Percentiles rank a stretch among this genome's conserved stretches.
Conservation (phyloP, 805 yeast genomes). For the Candida maltosa region DNA sequence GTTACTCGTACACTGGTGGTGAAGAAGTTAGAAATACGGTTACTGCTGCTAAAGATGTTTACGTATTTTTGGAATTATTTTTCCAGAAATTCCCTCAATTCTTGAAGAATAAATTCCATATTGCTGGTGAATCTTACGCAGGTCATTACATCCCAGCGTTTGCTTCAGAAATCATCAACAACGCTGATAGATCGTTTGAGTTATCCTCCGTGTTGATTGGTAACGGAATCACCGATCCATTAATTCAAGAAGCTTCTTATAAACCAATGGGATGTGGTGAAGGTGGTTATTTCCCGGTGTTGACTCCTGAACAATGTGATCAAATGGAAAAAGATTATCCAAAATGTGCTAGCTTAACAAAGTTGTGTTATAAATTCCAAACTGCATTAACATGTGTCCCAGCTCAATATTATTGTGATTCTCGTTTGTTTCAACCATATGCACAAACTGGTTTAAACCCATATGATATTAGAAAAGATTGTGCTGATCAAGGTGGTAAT, state of each 20-base stretch:
- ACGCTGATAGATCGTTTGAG: slow-evolving; percentile 47
- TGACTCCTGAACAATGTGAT: slow-evolving; percentile 28
- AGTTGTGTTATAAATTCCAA: slow-evolving; percentile 29
- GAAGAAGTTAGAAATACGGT: slow-evolving; percentile 63
- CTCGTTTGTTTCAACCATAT: slow-evolving; percentile 25
- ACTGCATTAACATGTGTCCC: slow-evolving; percentile 38
- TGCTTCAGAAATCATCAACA: slow-evolving; percentile 74
- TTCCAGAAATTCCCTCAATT: slow-evolving; percentile 81
- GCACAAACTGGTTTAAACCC: slow-evolving; percentile 55
- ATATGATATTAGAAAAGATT: slow-evolving; percentile 57
- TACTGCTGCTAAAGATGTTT: slow-evolving; percentile 86
- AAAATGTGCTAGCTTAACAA: slow-evolving; percentile 28
- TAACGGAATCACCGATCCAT: slow-evolving; percentile 43
- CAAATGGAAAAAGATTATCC: slow-evolving; percentile 32
- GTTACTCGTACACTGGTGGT: slow-evolving; percentile 74
- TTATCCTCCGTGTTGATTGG: slow-evolving; percentile 41
- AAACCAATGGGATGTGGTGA: slow-evolving; percentile 46
- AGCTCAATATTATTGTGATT: slow-evolving; percentile 32
- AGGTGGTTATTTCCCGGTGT: slow-evolving; percentile 40
- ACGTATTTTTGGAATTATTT: slow-evolving; percentile 77
- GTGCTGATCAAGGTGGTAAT: slow-evolving; percentile 45
- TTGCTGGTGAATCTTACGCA: slow-evolving; percentile 91
- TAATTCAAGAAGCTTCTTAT: slow-evolving; percentile 36
- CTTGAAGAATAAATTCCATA: slow-evolving; percentile 60
- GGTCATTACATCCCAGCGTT: slow-evolving; percentile 93